Base-by-base conservation (phyloP, 2,329 filamentous ascomycete genomes). In the Orbilia javanica region DNA sequence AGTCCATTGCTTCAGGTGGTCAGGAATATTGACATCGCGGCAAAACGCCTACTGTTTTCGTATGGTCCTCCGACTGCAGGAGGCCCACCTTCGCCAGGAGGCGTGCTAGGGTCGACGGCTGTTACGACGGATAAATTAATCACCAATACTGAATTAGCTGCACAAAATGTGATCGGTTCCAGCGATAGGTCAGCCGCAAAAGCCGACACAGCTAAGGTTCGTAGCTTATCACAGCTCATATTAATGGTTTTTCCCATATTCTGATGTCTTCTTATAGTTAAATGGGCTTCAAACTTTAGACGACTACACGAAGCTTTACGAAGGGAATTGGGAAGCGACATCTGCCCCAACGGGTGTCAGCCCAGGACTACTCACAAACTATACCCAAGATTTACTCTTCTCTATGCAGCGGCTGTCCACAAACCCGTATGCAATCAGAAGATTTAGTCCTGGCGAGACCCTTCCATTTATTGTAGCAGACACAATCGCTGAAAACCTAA, bases 351-450 rank as follows among this genome's bases (percentile, higher is more conserved):
- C 79, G 8, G 85, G 85, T 1, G 80, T 83, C 1, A 80, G 80
- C 48, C 80, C 82, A 31, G 84, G 86, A 11, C 83, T 85, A 8
- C 80, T 85, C 7, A 82, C 84, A 27, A 87, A 87, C 72, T 86
- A 85, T 72, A 87, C 86, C 0, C 83, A 85, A 64, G 86, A 87
- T 79, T 80, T 86, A 1, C 76, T 85, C 29, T 87, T 87, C 79
- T 85, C 85, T 3, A 87, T 87, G 86, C 84, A 86, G 77, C 83
- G 86, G 10, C 81, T 87, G 7, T 86, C 85, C 1, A 80, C 83
- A 39, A 85, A 85, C 65, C 85, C 86, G 0, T 86, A 84, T 64
- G 79, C 82, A 4, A 64, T 86, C 5, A 80, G 81, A 31, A 83
- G 85, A 29, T 82, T 85, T 6, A 48, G 83, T 15, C 81, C 82